Percentiles rank a stretch among this genome's conserved stretches.
These are phyloP conservation scores for Lactarius quietus DNA, from an alignment of 768 basidiomycete species.

Conservation along the genomic window DNA sequence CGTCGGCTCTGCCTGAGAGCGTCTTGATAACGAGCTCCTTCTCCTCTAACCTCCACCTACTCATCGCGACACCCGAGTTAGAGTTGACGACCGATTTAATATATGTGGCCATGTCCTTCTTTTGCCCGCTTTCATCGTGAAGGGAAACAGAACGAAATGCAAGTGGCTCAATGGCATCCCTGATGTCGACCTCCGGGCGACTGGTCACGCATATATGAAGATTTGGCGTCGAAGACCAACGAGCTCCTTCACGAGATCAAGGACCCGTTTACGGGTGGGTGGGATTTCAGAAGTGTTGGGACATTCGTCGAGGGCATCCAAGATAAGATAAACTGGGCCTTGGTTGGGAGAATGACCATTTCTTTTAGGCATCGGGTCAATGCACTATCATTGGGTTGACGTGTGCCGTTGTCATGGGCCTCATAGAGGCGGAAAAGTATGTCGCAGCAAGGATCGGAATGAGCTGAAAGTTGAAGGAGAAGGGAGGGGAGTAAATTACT, in stretches of 20 bases:
- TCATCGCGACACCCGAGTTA: background rate
- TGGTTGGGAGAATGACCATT: background rate
- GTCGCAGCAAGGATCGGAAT: background rate
- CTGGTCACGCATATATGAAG: background rate
- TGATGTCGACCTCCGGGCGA: background rate
- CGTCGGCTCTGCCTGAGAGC: background rate
- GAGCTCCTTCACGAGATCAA: background rate
- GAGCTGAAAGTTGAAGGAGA: background rate
- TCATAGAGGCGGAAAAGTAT: background rate
- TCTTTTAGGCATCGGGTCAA: background rate
- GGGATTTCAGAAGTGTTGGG: slow-evolving; percentile 43
- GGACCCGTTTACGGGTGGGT: slow-evolving; percentile 38
- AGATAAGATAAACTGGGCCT: background rate
- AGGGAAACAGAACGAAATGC: background rate
- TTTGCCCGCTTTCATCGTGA: background rate
- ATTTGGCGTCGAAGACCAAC: background rate
- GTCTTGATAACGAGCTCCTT: slow-evolving; percentile 28
- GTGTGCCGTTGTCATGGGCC: background rate
- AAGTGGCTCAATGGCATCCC: background rate
- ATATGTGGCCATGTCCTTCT: background rate
- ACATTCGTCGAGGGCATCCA: background rate
- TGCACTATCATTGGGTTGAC: background rate
- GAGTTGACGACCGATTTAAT: background rate
- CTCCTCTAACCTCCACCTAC: slow-evolving; percentile 41
- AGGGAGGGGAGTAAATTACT: background rate